Base-by-base conservation (phyloP, 345 rosid genomes). In the Raphanus raphanistrum region DNA sequence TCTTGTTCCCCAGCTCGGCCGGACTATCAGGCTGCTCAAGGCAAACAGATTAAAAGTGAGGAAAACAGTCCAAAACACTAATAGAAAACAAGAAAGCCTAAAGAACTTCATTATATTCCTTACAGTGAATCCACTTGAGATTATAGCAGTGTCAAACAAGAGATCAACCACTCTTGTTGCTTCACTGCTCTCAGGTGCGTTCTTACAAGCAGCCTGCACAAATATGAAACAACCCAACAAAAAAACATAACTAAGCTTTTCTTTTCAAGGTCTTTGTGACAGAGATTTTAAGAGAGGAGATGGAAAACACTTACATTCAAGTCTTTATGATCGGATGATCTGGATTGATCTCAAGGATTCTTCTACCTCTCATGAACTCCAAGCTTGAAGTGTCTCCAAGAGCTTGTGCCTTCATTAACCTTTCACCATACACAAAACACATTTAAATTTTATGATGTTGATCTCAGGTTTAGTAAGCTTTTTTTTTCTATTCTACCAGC, bases 391-490 rank as follows among this genome's bases (percentile, higher is more conserved):
- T 88, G 69, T 96, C 99, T 45, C 98, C 97, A 48, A 96, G 96
- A 38, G 99, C 93, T 86, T 96, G 99, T 48, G 99, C 99, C 84
- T 93, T 93, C 99, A 96, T 96, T 83, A 96, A 71, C 84, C 99
- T 96, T 81, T 96, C 99, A 84, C 61, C 66, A 71, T 31, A 50
- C 43, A 54, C 7, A 33, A 32, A 76, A 25, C 15, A 60, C 70
- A 52, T 4, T 9, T 45, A 45, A 33, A 68, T 28, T 63, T 16
- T 5, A 8, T 54, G 10, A 38, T 36, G 75, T 2, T 0, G 1
- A 3, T 27, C 55, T 63, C 4, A 0, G 8, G 9, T 54, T 63
- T 9, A 15, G 8, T 27, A 63, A n/a, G 65, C 57, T 50, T 77
- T 33, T n/a, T n/a, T 28, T 28, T 3, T 48, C 11, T 28, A n/a